phyloP scores from a whole-genome alignment of 257 asterid species.

The Cinchona pubescens region DNA sequence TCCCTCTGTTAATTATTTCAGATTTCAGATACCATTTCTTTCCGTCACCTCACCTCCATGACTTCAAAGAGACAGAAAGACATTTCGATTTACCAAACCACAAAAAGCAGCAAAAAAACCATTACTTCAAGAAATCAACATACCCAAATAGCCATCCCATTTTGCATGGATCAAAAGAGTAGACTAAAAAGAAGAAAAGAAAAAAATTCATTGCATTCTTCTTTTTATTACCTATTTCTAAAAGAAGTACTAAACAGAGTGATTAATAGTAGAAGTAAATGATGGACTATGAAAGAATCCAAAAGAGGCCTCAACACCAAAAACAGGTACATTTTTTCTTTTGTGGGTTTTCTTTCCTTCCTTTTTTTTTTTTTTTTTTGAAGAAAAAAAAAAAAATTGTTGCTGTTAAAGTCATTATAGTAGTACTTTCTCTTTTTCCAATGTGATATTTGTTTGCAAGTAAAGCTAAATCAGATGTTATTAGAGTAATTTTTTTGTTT shows the following conservation, averaged over 20 bases:
- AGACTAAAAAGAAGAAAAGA: too few relatives aligned
- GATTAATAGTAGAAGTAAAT: background rate
- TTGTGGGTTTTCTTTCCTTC: background rate
- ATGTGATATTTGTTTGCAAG: conserved; percentile 8
- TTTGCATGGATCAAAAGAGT: background rate
- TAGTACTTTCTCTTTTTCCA: conserved; percentile 11
- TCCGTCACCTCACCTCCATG: too few relatives aligned
- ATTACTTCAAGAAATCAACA: background rate
- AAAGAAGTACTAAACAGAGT: background rate
- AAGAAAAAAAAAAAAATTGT: too few relatives aligned
- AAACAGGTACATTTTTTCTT: background rate
- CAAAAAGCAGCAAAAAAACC: background rate
- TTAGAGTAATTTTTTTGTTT: too few relatives aligned
- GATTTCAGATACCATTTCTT: too few relatives aligned
- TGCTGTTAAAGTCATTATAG: background rate
- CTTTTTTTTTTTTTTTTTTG: background rate
- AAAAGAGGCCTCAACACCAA: conserved; percentile 17
- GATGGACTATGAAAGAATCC: conserved; percentile 31
- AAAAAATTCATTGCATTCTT: background rate
- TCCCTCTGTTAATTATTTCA: too few relatives aligned
- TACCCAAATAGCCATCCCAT: background rate
- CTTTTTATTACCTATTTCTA: too few relatives aligned
- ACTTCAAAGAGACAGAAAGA: too few relatives aligned
- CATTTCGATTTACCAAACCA: too few relatives aligned
- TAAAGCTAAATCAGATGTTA: too few relatives aligned